Percentiles rank a stretch among this genome's conserved stretches.
Conservation (phyloP, 345 rosid species). For the Cardamine chenopodiifolia region DNA sequence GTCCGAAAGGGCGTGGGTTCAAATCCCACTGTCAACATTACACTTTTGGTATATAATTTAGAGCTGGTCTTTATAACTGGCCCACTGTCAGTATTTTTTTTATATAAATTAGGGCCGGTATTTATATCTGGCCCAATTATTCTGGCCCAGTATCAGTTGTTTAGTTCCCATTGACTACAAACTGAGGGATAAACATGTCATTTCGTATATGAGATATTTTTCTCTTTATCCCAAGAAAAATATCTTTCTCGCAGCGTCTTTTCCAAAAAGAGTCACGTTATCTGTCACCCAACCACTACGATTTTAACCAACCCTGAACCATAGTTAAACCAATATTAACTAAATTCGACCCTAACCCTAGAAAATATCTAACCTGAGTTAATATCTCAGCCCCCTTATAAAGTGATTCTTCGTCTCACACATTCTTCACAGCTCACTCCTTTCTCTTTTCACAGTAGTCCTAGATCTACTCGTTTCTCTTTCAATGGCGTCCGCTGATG, state of each 20-base stretch:
- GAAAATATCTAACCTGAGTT: constrained; percentile 36
- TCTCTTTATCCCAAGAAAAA: neutral
- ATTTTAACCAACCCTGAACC: constrained; percentile 33
- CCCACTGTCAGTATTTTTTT: too few species aligned
- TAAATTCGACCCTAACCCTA: constrained; percentile 20
- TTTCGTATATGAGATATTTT: constrained; percentile 7
- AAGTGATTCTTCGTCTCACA: neutral
- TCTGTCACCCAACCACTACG: constrained; percentile 35
- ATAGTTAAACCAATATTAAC: constrained; percentile 22
- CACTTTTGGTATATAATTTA: too few species aligned
- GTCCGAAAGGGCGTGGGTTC: constrained; percentile 99
- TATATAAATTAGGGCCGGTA: too few species aligned
- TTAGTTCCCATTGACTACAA: neutral
- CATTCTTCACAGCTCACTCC: neutral
- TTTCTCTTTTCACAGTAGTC: neutral
- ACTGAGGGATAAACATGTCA: neutral
- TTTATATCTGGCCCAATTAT: constrained; percentile 2
- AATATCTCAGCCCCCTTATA: constrained; percentile 26
- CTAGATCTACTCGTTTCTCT: neutral
- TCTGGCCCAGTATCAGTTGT: neutral
- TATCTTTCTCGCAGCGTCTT: constrained; percentile 12
- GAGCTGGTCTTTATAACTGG: too few species aligned
- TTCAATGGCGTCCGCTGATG: constrained; percentile 65
- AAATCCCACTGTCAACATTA: constrained; percentile 90
- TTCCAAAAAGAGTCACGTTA: constrained; percentile 39